These are phyloP conservation scores for Comarum palustre DNA, from an alignment of 306 rosid species.

Conservation along the genomic window DNA sequence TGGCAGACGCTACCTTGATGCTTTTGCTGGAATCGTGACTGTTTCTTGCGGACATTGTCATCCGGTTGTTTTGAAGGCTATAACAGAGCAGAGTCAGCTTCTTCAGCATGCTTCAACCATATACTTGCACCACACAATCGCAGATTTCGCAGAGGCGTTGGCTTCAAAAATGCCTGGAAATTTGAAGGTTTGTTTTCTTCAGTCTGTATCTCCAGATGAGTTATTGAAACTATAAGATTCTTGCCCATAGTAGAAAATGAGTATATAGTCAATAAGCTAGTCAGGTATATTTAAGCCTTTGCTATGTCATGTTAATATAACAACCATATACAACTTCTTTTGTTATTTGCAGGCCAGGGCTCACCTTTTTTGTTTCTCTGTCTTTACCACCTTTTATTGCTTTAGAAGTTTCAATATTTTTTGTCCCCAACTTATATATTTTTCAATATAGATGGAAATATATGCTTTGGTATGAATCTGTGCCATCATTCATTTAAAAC, in stretches of 20 bases:
- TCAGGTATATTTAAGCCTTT: constrained; percentile 1
- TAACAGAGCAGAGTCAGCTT: constrained; percentile 70
- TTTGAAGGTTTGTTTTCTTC: constrained; percentile 47
- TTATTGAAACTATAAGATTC: not conserved
- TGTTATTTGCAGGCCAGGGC: not conserved
- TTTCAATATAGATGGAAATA: not conserved
- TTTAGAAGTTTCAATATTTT: not conserved
- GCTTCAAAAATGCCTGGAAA: constrained; percentile 86
- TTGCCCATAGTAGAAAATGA: not conserved
- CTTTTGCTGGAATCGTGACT: constrained; percentile 96
- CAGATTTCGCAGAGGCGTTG: constrained; percentile 75
- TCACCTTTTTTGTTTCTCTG: not conserved
- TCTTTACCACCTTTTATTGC: not conserved
- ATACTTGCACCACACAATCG: constrained; percentile 67
- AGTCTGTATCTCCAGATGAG: not conserved
- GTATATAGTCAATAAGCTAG: not conserved
- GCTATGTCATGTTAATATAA: not conserved
- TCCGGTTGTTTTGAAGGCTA: constrained; percentile 66
- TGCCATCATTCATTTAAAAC: not conserved
- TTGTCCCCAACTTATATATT: not conserved
- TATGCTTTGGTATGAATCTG: not conserved
- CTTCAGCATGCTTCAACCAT: constrained; percentile 85
- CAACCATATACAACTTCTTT: not conserved
- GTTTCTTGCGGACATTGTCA: constrained; percentile 97
- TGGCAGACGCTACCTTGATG: constrained; percentile 92